Conservation (phyloP, 805 yeast genomes). For the Starmera caribaea region DNA sequence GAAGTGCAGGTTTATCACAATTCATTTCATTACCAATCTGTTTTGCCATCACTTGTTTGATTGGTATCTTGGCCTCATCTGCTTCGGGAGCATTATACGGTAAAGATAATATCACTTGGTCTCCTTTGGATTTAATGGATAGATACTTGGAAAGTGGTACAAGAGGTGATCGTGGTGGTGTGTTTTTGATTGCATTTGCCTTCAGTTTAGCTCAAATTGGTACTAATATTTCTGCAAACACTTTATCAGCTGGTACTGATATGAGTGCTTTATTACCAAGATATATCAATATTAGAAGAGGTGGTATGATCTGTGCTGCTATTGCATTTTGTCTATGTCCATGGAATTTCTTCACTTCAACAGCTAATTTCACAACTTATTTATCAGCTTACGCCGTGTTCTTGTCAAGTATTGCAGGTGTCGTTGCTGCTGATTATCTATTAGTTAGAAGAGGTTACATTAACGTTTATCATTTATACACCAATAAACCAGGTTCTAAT, state of each 20-base stretch:
- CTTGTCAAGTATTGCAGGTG: slow-evolving; percentile 77
- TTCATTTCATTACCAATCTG: slow-evolving; percentile 61
- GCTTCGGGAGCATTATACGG: slow-evolving; percentile 64
- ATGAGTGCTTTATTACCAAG: slow-evolving; percentile 57
- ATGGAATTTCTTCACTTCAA: slow-evolving; percentile 66
- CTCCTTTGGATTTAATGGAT: slow-evolving; percentile 60
- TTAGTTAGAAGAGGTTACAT: slow-evolving; percentile 68
- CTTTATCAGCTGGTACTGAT: slow-evolving; percentile 65
- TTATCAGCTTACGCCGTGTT: slow-evolving; percentile 76
- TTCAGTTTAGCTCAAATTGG: slow-evolving; percentile 74
- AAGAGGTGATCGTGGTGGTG: slow-evolving; percentile 68
- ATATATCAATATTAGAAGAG: slow-evolving; percentile 66
- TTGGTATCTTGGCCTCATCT: slow-evolving; percentile 79
- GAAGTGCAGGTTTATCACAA: slow-evolving; percentile 47
- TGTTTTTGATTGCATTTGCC: slow-evolving; percentile 59
- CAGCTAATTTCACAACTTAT: slow-evolving; percentile 70
- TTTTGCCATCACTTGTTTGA: slow-evolving; percentile 71
- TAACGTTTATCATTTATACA: slow-evolving; percentile 54
- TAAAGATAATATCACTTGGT: slow-evolving; percentile 53
- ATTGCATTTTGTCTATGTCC: slow-evolving; percentile 70
- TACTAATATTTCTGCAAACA: slow-evolving; percentile 66
- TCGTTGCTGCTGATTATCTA: slow-evolving; percentile 56
- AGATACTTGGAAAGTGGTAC: slow-evolving; percentile 47
- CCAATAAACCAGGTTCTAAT: slow-evolving; percentile 27
- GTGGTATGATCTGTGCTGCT: slow-evolving; percentile 67